These are phyloP conservation scores for Penicillium parvum DNA, from an alignment of 495 filamentous ascomycete genomes.

Conservation along the genomic window DNA sequence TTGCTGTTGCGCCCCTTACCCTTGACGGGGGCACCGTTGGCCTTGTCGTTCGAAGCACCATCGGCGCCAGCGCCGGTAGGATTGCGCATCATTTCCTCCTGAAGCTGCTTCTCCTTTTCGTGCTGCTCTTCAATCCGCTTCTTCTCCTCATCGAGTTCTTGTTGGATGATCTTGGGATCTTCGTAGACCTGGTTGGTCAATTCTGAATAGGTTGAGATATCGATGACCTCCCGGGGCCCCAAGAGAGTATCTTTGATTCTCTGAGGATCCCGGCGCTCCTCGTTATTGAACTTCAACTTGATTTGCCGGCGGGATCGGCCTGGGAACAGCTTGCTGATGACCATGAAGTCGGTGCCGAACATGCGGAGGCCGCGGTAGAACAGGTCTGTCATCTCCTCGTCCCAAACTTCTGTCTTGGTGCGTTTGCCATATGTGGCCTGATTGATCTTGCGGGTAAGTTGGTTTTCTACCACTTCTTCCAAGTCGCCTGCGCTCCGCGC, in stretches of 20 bases:
- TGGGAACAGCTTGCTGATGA: constrained; percentile 79
- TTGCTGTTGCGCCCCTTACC: constrained; percentile 38
- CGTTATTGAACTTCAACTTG: constrained; percentile 88
- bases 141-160: constrained; percentile 69
- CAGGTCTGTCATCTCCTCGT: constrained; percentile 66
- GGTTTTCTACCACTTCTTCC: constrained; percentile 68
- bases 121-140: constrained; percentile 61
- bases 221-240: constrained; percentile 53
- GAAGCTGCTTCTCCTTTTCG: constrained; percentile 52
- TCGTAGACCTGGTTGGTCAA: constrained; percentile 54
- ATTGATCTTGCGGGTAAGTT: constrained; percentile 74
- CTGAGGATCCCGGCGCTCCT: constrained; percentile 72
- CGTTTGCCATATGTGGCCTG: constrained; percentile 67
- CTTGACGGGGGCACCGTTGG: constrained; percentile 28
- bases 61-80: constrained; percentile 31
- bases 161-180: constrained; percentile 51
- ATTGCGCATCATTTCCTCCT: constrained; percentile 49
- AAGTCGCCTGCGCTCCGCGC: constrained; percentile 53
- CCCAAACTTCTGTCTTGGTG: constrained; percentile 71
- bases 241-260: constrained; percentile 66
- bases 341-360: constrained; percentile 92
- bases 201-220: constrained; percentile 62
- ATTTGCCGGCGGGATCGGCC: constrained; percentile 70
- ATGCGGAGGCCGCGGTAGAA: constrained; percentile 82
- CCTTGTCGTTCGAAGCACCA: constrained; percentile 34